Evolutionary conservation across 169 alveolate genomes (phyloP).

Genomic region (Perkinsus olseni): DNA sequence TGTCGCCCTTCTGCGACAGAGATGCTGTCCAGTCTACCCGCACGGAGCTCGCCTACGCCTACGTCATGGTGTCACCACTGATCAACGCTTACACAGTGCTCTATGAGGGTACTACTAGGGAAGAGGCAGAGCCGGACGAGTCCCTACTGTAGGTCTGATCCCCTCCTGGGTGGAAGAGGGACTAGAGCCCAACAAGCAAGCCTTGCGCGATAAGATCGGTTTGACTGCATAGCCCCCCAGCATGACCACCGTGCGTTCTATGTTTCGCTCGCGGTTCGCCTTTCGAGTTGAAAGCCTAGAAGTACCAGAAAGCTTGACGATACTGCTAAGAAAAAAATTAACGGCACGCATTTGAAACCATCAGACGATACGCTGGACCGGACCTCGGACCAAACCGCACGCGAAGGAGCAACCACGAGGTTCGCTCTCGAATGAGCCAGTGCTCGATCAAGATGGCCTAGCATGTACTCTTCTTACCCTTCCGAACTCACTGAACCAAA

Average conservation of each 20-base stretch:
- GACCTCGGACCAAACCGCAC: too few species aligned
- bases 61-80: background rate
- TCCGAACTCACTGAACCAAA: too few species aligned
- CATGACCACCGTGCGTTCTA: background rate
- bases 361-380: too few species aligned
- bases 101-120: background rate
- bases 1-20: slow-evolving; percentile 14
- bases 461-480: too few species aligned
- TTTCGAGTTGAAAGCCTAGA: background rate
- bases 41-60: background rate
- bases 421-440: too few species aligned
- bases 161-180: background rate
- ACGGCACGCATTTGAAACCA: too few species aligned
- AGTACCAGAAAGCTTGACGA: too few species aligned
- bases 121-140: background rate
- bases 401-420: too few species aligned
- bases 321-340: too few species aligned
- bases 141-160: background rate
- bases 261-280: background rate
- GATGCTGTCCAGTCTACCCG: background rate
- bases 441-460: too few species aligned
- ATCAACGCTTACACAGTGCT: background rate
- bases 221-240: background rate
- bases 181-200: background rate
- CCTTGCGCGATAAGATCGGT: background rate